Base-by-base conservation (phyloP, 2,329 filamentous ascomycete species). In the Penicillium sp. region DNA sequence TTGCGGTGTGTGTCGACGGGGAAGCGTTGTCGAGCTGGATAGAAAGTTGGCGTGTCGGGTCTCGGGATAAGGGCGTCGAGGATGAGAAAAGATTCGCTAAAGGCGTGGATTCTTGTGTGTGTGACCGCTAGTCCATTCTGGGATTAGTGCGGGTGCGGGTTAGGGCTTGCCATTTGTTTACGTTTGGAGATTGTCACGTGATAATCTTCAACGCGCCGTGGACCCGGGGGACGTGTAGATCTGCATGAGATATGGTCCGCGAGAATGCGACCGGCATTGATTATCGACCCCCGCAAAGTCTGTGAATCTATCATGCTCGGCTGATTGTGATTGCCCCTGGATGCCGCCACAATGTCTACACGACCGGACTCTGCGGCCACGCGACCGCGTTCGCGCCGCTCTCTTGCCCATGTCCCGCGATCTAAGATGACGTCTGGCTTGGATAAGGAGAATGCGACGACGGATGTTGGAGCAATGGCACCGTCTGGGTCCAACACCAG, bases 361-460 rank as follows among this genome's bases (percentile, higher is more conserved):
- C 74, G 74, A 69, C 60, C 66, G 57, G 73, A 76, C 64, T 70
- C 73, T 52, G 69, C 71, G 68, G 73, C 71, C 46, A 62, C 68
- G 59, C 75, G 76, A 56, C 69, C 69, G 57, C 75, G 77, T 66
- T 81, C 85, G 70, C 87, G 90, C 73, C 91, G 91, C 75, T 93
- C 91, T n/a, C 86, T 91, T 62, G 88, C 87, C 75, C 73, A 86
- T 81, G 67, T 86, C 76, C 70, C 85, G 77, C 76, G 79, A 72
- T 69, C 82, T 71, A 69, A 85, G 80, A 75, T 77, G 57, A 71
- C 67, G 59, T 65, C 74, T 56, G 74, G 79, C 40, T 78, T 83
- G 65, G 89, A 92, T 70, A 93, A 92, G 76, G 92, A 96, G 74
- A 96, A 96, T 82, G 84, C 85, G 72, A 91, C 89, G 3, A 79